phyloP scores from a whole-genome alignment of 2,329 filamentous ascomycete genomes.

The Xylaria sp. region DNA sequence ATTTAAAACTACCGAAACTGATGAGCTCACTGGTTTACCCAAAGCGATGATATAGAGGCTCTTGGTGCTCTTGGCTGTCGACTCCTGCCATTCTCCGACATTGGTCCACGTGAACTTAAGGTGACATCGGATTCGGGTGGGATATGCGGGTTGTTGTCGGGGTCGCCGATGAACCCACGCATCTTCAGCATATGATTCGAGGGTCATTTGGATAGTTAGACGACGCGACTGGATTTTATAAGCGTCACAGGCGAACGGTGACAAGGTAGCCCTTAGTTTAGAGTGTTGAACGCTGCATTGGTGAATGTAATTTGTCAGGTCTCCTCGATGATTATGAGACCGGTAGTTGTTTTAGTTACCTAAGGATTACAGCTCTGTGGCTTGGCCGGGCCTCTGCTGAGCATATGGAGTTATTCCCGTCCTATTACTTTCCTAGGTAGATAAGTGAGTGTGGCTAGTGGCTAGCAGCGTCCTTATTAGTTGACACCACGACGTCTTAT shows the following conservation, averaged over 20 bases:
- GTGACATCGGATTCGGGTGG: not conserved
- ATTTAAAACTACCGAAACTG: slow-evolving; percentile 1
- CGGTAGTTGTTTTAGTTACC: too few species aligned
- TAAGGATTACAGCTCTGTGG: too few species aligned
- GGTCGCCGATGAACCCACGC: slow-evolving; percentile 5
- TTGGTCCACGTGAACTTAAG: not conserved
- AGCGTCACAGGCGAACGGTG: not conserved
- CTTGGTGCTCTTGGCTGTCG: not conserved
- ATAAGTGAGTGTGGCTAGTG: too few species aligned
- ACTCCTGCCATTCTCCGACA: not conserved
- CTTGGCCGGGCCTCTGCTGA: too few species aligned
- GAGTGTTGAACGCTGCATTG: too few species aligned
- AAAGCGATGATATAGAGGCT: not conserved
- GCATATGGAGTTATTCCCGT: too few species aligned
- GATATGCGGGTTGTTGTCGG: slow-evolving; percentile 7
- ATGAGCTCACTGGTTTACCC: not conserved
- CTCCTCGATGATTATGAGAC: too few species aligned
- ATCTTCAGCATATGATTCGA: too few species aligned
- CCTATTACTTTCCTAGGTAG: too few species aligned
- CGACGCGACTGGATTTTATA: too few species aligned
- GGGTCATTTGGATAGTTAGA: slow-evolving; percentile 6
- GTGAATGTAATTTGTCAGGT: not conserved
- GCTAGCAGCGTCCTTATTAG: too few species aligned
- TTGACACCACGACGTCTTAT: too few species aligned
- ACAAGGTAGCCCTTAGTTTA: not conserved